A percentile compares a stretch with the other conserved stretches of the same genome.
phyloP scores from a whole-genome alignment of 1,284 basidiomycete species.

The Rhodotorula sp. region DNA sequence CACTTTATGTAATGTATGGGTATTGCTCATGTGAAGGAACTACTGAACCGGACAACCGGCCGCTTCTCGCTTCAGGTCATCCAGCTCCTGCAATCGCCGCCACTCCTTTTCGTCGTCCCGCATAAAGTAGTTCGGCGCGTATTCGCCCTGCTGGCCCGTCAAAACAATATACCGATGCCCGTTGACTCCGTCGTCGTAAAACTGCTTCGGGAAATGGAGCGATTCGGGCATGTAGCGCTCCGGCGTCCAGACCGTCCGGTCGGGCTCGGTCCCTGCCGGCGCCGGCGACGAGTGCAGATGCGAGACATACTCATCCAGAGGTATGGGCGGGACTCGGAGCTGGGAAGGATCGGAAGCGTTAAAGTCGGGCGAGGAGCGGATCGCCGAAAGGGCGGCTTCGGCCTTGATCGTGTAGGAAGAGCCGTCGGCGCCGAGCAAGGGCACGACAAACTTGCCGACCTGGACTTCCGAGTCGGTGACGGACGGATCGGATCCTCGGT shows the following conservation, averaged over 20 bases:
- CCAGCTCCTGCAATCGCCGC: constrained; percentile 3
- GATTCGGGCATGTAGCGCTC: constrained; percentile 12
- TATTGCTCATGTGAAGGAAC: background rate
- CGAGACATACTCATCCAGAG: constrained; percentile 8
- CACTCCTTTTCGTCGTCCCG: constrained; percentile 2
- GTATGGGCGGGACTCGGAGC: constrained; percentile 13
- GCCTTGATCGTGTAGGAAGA: background rate
- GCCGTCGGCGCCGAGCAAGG: background rate
- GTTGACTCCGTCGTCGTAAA: background rate
- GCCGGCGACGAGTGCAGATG: constrained; percentile 10
- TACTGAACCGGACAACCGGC: background rate
- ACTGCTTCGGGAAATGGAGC: constrained; percentile 7
- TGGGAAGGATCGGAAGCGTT: background rate
- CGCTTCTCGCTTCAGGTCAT: background rate
- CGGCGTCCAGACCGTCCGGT: constrained; percentile 3
- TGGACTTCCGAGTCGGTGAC: constrained; percentile 45
- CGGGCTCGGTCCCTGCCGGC: background rate
- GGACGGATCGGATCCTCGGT: constrained; percentile 38
- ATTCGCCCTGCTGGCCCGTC: constrained; percentile 8
- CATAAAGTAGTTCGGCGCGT: constrained; percentile 6
- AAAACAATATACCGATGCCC: constrained; percentile 13
- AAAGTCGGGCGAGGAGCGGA: background rate
- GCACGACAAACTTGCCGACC: constrained; percentile 40
- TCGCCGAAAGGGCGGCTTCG: background rate
- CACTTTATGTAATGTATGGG: background rate